phyloP scores from a whole-genome alignment of 192 early-diverging fungal genomes.

The Coemansia sp. region DNA sequence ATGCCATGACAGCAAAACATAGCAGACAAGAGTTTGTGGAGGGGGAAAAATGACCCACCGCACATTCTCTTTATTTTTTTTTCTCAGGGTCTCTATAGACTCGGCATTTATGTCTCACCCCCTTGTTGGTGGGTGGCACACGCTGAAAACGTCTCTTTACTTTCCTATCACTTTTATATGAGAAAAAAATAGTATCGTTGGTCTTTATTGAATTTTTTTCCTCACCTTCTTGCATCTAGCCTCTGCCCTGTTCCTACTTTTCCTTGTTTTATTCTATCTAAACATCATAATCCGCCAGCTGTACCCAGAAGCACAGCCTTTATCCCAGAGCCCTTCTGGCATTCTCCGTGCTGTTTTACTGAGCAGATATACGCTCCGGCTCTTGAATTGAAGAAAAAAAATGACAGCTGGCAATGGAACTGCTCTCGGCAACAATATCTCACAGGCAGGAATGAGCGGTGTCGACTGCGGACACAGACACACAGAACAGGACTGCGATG shows the following conservation, averaged over 20 bases:
- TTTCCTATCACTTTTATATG: not conserved
- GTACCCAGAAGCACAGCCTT: not conserved
- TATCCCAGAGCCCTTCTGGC: not conserved
- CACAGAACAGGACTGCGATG: slow-evolving; percentile 2
- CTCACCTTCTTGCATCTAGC: not conserved
- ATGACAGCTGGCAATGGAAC: slow-evolving; percentile 10
- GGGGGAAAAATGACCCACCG: not conserved
- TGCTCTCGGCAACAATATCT: not conserved
- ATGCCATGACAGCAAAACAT: not conserved
- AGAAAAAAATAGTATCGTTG: not conserved
- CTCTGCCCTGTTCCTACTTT: not conserved
- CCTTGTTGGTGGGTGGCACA: not conserved
- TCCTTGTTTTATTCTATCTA: not conserved
- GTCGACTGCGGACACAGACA: slow-evolving; percentile 8
- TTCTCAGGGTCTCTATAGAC: slow-evolving; percentile 1
- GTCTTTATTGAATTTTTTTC: not conserved
- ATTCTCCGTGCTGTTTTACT: not conserved
- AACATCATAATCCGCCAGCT: not conserved
- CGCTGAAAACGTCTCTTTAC: not conserved
- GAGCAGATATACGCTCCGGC: not conserved
- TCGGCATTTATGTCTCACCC: slow-evolving; percentile 1
- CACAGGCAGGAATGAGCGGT: slow-evolving; percentile 25
- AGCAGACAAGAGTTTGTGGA: not conserved
- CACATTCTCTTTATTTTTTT: slow-evolving; percentile 1
- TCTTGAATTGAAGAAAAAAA: slow-evolving; percentile 2